These are phyloP conservation scores for Phytophthora syringae DNA, from an alignment of 352 stramenopile species.

Conservation along the genomic window DNA sequence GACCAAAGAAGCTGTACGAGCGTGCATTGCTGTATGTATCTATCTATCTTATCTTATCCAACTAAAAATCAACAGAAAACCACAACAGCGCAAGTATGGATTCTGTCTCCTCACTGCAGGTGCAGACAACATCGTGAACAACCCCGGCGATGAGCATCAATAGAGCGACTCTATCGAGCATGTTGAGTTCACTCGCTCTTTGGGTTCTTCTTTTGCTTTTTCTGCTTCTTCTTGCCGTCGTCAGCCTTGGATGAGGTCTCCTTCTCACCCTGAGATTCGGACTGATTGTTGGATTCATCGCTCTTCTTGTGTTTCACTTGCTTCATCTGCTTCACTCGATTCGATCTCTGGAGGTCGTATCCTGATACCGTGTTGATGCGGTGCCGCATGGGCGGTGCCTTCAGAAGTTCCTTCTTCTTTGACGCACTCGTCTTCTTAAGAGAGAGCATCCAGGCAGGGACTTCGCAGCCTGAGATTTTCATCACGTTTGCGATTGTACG, in stretches of 20 bases:
- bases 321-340: conserved; percentile 71
- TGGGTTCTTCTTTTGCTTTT: conserved; percentile 39
- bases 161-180: too few relatives aligned
- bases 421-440: conserved; percentile 91
- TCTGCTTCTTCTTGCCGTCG: conserved; percentile 24
- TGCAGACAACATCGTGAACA: neutral
- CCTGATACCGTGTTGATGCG: conserved; percentile 88
- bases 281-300: conserved; percentile 9
- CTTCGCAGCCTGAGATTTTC: conserved; percentile 97
- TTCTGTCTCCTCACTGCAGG: conserved; percentile 11
- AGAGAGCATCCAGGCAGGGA: conserved; percentile 98
- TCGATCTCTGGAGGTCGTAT: conserved; percentile 87
- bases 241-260: conserved; percentile 9
- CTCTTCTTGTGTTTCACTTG: conserved; percentile 31
- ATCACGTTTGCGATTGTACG: conserved; percentile 98
- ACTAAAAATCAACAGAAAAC: conserved; percentile 32
- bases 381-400: conserved; percentile 70
- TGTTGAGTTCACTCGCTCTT: conserved; percentile 21
- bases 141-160: neutral
- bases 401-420: conserved; percentile 84
- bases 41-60: conserved; percentile 37
- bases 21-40: conserved; percentile 32
- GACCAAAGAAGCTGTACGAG: conserved; percentile 25
- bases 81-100: conserved; percentile 23
- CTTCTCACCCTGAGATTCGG: conserved; percentile 15